Evolutionary conservation across 2,329 filamentous ascomycete species (phyloP), one percentile per base, ranked within the genome.

Genomic region (Pezicula carpinea): DNA sequence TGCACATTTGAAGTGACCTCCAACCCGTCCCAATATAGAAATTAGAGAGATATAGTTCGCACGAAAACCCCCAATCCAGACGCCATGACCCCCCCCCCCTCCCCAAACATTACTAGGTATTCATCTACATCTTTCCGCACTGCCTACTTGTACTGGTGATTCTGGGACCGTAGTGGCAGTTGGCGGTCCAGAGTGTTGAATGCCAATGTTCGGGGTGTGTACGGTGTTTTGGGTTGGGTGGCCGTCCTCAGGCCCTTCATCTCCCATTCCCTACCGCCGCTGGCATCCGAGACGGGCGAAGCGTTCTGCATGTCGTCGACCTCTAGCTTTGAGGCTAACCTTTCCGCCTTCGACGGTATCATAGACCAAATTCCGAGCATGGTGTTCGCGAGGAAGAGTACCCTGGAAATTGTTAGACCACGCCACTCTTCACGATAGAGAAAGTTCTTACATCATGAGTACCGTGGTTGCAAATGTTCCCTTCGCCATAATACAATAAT

Each of bases 401-500:
- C 59, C n/a, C 82, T 86, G 51, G 8, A 39, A 8, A 19, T 14
- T 34, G 26, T 44, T 39, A 43, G 33, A 46, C 11, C 13, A 15
- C n/a, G 29, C 38, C 29, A 10, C 34, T 43, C 14, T 29, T 46
- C 46, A 44, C 3, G 32, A 11, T 15, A n/a, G 29, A 26, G 19
- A 22, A 22, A 14, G 76, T n/a, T n/a, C 82, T 69, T 73, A 87
- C 83, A 87, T 70, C 78, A 89, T 82, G 54, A 83, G 71, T 13
- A 83, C 66, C 1, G 81, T 82, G 17, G 80, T 72, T 13, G 77
- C 84, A 57, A 89, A 85, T 13, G 75, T 73, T 44, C 74, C 78
- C 63, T 89, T 85, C 6, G 87, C 85, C 63, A 87, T 75, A 59
- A 73, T 66, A 64, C 87, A 92, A 57, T 79, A 80, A 46, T 74